Percentiles rank a stretch among this genome's conserved stretches.
These are phyloP conservation scores for Suillus brevipes DNA, from an alignment of 768 basidiomycete genomes.

Conservation along the genomic window DNA sequence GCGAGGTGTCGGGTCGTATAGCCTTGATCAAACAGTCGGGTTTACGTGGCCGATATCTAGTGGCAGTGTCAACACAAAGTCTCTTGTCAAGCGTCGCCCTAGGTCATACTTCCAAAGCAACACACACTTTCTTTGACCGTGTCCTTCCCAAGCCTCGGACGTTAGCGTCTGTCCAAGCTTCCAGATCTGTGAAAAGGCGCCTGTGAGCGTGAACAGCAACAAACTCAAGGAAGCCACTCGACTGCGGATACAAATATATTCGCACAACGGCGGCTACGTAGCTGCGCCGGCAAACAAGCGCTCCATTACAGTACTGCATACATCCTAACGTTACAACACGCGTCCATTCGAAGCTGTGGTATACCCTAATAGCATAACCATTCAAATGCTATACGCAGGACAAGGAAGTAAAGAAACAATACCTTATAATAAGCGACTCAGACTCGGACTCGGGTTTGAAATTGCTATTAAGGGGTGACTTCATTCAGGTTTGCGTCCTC, in stretches of 20 bases:
- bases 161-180: background rate
- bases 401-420: background rate
- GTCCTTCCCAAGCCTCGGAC: background rate
- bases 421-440: no score
- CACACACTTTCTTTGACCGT: background rate
- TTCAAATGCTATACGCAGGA: background rate
- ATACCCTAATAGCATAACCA: background rate
- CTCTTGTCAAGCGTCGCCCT: background rate
- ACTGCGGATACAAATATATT: background rate
- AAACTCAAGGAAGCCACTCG: background rate
- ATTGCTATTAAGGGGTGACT: slow-evolving; percentile 13
- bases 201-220: background rate
- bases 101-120: background rate
- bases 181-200: background rate
- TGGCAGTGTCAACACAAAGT: background rate
- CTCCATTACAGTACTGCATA: background rate
- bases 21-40: background rate
- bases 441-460: no score
- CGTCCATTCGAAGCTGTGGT: background rate
- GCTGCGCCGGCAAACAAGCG: background rate
- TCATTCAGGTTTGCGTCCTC: slow-evolving; percentile 37
- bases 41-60: background rate
- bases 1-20: background rate
- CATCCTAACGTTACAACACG: background rate
- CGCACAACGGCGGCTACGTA: no score